Conservation (phyloP, 148 eudicot genomes). For the Chenopodium album region DNA sequence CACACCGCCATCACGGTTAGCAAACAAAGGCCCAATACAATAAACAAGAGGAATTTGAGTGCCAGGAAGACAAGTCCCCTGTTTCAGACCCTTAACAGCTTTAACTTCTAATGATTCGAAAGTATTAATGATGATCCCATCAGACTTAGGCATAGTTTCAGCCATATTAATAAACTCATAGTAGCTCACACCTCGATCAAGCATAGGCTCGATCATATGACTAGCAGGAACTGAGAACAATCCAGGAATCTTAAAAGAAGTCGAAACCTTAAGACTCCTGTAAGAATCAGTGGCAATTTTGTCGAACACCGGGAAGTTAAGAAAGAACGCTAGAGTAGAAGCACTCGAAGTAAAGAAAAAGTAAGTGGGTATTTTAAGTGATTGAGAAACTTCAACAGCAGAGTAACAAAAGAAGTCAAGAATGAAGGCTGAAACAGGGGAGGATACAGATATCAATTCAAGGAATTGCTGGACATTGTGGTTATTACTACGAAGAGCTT, state of each 20-base stretch:
- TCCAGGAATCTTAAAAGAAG: conserved; percentile 37
- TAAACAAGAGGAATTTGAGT: conserved; percentile 40
- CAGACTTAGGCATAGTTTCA: conserved; percentile 20
- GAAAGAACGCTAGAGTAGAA: conserved; percentile 20
- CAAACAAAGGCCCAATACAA: conserved; percentile 50
- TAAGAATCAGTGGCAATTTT: conserved; percentile 26
- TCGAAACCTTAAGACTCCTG: conserved; percentile 27
- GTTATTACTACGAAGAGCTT: conserved; percentile 31
- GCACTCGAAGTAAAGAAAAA: conserved; percentile 48
- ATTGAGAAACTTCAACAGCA: conserved; percentile 25
- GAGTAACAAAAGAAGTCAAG: conserved; percentile 48
- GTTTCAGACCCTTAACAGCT: conserved; percentile 27
- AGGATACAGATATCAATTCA: conserved; percentile 8
- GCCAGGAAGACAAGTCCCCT: conserved; percentile 34
- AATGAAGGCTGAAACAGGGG: conserved; percentile 35
- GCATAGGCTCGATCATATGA: conserved; percentile 37
- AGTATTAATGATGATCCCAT: conserved; percentile 42
- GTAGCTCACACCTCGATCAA: conserved; percentile 26
- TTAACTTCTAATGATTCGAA: conserved; percentile 37
- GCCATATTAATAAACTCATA: conserved; percentile 24
- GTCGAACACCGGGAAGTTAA: conserved; percentile 36
- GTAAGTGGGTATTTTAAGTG: conserved; percentile 41
- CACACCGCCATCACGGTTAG: background rate
- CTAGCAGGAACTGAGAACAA: conserved; percentile 44
- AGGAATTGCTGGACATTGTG: conserved; percentile 33